These are phyloP conservation scores for Xerophyta viscosa DNA, from an alignment of 106 monocot genomes.

Conservation along the genomic window DNA sequence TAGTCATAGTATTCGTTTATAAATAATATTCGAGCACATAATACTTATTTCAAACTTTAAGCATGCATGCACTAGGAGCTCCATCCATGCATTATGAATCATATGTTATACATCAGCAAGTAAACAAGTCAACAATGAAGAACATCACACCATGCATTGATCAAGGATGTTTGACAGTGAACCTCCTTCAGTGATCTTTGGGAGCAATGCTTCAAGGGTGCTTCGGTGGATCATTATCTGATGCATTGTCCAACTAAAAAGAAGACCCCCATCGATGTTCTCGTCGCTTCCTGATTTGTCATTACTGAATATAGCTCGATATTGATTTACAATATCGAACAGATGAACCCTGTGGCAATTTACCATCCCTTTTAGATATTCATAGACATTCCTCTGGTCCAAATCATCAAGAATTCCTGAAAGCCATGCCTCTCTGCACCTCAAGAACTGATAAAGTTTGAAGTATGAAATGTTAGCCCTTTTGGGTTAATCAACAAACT, in stretches of 20 bases:
- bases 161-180: conserved; percentile 84
- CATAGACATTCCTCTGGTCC: conserved; percentile 89
- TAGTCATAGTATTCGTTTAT: too few relatives aligned
- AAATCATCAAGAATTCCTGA: conserved; percentile 86
- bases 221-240: conserved; percentile 74
- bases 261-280: conserved; percentile 93
- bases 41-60: too few relatives aligned
- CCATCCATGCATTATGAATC: too few relatives aligned
- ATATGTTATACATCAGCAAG: too few relatives aligned
- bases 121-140: background rate
- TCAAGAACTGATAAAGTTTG: conserved; percentile 57
- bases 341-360: conserved; percentile 84
- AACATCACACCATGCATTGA: conserved; percentile 80
- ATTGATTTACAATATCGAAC: conserved; percentile 97
- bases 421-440: conserved; percentile 97
- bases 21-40: too few relatives aligned
- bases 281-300: conserved; percentile 90
- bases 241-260: conserved; percentile 98
- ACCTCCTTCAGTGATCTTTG: conserved; percentile 81
- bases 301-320: conserved; percentile 88
- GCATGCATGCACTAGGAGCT: too few relatives aligned
- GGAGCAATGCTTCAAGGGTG: conserved; percentile 85
- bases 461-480: background rate
- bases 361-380: conserved; percentile 89
- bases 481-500: too few relatives aligned